Conservation (phyloP, 1,284 basidiomycete species). For the Fomitopsis schrenkii region DNA sequence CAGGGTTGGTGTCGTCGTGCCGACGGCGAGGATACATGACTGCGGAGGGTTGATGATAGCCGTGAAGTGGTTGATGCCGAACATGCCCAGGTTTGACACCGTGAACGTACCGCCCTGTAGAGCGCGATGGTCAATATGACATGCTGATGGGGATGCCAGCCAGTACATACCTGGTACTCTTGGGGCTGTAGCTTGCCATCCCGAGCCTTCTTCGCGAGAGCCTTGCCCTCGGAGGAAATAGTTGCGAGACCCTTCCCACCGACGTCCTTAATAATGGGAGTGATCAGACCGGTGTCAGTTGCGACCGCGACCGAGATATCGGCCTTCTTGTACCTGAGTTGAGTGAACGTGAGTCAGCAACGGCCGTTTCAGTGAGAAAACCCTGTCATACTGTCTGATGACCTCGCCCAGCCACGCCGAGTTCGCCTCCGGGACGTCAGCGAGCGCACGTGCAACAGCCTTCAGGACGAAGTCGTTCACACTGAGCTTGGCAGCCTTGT, state of each 20-base stretch:
- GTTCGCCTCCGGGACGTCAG: constrained; percentile 97
- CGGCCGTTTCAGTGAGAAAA: neutral
- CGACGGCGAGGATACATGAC: constrained; percentile 96
- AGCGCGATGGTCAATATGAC: neutral
- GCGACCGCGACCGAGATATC: constrained; percentile 98
- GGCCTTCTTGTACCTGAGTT: constrained; percentile 84
- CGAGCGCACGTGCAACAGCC: constrained; percentile 86
- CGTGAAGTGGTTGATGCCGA: constrained; percentile 91
- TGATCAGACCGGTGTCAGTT: constrained; percentile 95
- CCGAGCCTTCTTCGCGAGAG: constrained; percentile 90
- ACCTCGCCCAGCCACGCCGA: constrained; percentile 96
- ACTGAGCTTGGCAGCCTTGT: constrained; percentile 86
- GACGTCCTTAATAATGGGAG: constrained; percentile 94
- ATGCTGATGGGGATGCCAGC: neutral
- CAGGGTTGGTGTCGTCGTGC: constrained; percentile 84
- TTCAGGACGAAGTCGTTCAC: constrained; percentile 99
- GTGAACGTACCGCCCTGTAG: constrained; percentile 94
- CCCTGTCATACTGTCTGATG: constrained; percentile 75
- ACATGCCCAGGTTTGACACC: constrained; percentile 99
- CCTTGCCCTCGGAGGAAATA: constrained; percentile 91
- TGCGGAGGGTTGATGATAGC: constrained; percentile 99
- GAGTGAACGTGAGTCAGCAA: neutral
- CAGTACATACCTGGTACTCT: constrained; percentile 81
- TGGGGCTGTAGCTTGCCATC: constrained; percentile 94
- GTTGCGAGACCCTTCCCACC: constrained; percentile 89